Percentiles rank a stretch among this genome's conserved stretches.
These are phyloP conservation scores for Aspergillus luchuensis DNA, from an alignment of 2,329 filamentous ascomycete genomes.

Conservation along the genomic window DNA sequence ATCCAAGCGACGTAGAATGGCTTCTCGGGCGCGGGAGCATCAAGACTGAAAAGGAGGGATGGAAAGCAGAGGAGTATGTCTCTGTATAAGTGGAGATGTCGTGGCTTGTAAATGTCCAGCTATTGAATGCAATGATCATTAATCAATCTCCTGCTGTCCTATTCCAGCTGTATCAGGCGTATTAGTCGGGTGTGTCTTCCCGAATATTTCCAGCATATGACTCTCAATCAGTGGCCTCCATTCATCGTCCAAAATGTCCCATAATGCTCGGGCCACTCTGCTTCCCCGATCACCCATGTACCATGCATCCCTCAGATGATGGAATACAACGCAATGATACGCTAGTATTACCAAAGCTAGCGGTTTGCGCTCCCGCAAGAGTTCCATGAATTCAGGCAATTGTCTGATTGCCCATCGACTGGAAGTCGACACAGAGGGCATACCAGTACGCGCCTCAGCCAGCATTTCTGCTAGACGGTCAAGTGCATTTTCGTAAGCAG, in stretches of 20 bases:
- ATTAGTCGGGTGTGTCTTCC: slow-evolving; percentile 20
- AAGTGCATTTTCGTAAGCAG: slow-evolving; percentile 29
- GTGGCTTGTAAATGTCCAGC: not conserved
- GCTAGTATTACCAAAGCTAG: slow-evolving; percentile 60
- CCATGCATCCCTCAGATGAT: slow-evolving; percentile 62
- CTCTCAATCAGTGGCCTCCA: slow-evolving; percentile 35
- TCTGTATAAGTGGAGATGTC: slow-evolving; percentile 10
- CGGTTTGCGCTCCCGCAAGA: slow-evolving; percentile 40
- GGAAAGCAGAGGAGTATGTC: slow-evolving; percentile 12
- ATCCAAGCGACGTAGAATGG: slow-evolving; percentile 30
- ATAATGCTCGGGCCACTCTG: slow-evolving; percentile 66
- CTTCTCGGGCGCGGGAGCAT: slow-evolving; percentile 20
- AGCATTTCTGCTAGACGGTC: slow-evolving; percentile 32
- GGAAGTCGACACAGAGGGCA: slow-evolving; percentile 55
- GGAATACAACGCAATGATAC: slow-evolving; percentile 62
- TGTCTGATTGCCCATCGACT: slow-evolving; percentile 43
- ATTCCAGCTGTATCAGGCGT: not conserved
- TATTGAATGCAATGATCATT: not conserved
- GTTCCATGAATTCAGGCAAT: slow-evolving; percentile 37
- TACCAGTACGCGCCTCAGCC: slow-evolving; percentile 37
- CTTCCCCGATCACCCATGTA: slow-evolving; percentile 68
- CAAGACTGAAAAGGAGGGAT: slow-evolving; percentile 22
- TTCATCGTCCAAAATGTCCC: slow-evolving; percentile 33
- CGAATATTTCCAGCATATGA: slow-evolving; percentile 36
- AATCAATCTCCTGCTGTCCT: not conserved